These are phyloP conservation scores for Pilasporangium apinafurcum DNA, from an alignment of 352 stramenopile species.

Conservation along the genomic window DNA sequence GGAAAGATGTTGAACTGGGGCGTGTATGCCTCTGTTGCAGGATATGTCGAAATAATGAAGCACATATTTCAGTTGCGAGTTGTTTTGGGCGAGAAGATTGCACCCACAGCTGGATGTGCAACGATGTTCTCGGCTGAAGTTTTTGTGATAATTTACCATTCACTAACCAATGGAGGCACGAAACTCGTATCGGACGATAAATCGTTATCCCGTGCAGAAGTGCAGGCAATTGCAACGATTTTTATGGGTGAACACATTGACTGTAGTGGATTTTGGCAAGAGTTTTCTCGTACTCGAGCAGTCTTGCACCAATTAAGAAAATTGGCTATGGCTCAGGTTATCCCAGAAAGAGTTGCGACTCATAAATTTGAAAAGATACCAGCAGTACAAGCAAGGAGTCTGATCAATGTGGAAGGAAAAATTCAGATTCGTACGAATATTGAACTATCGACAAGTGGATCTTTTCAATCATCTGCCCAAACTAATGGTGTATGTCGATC, in stretches of 20 bases:
- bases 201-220: not conserved
- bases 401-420: not conserved
- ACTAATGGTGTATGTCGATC: no score
- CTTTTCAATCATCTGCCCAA: no score
- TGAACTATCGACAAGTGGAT: no score
- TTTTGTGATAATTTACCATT: slow-evolving; percentile 43
- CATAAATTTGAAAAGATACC: no score
- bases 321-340: slow-evolving; percentile 12
- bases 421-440: no score
- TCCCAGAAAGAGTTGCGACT: slow-evolving; percentile 1
- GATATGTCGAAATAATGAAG: slow-evolving; percentile 50
- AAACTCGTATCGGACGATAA: no score
- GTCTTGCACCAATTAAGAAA: slow-evolving; percentile 25
- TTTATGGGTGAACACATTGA: slow-evolving; percentile 14
- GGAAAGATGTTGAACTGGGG: slow-evolving; percentile 44
- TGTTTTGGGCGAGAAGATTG: slow-evolving; percentile 37
- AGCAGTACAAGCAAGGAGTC: no score
- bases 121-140: slow-evolving; percentile 63
- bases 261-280: slow-evolving; percentile 16
- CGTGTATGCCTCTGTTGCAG: slow-evolving; percentile 30
- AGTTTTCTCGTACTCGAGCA: slow-evolving; percentile 20
- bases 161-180: no score
- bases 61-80: slow-evolving; percentile 44
- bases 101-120: slow-evolving; percentile 24
- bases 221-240: slow-evolving; percentile 4